phyloP scores from a whole-genome alignment of 495 filamentous ascomycete genomes.

The Penicillium pancosmium region DNA sequence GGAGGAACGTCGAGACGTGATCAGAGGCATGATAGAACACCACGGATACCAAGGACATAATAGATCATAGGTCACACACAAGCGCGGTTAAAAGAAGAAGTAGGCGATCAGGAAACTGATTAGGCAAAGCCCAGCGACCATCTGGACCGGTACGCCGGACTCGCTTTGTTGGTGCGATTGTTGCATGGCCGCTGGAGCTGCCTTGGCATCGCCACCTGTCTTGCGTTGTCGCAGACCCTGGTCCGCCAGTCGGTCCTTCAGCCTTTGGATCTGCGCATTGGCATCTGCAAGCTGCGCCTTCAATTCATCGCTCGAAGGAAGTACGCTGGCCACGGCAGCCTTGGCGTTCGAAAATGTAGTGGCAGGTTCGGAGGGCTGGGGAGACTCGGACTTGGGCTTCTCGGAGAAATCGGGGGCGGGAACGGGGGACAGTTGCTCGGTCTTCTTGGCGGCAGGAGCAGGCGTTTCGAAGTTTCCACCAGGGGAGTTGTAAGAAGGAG shows the following conservation, averaged over 20 bases:
- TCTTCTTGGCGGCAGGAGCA: constrained; percentile 43
- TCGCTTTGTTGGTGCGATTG: constrained; percentile 54
- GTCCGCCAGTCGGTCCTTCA: constrained; percentile 71
- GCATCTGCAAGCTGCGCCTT: constrained; percentile 75
- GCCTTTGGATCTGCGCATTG: constrained; percentile 68
- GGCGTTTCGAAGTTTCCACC: constrained; percentile 55
- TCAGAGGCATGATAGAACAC: constrained; percentile 19
- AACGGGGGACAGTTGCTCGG: constrained; percentile 40
- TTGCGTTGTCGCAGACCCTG: constrained; percentile 73
- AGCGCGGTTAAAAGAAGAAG: constrained; percentile 76
- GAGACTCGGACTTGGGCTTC: constrained; percentile 42
- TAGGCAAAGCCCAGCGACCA: constrained; percentile 81
- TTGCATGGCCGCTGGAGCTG: constrained; percentile 43
- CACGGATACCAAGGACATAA: constrained; percentile 11
- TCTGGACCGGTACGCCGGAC: constrained; percentile 83
- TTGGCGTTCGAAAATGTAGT: constrained; percentile 30
- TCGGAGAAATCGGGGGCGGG: constrained; percentile 47
- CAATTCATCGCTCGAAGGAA: constrained; percentile 63
- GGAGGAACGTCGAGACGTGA: constrained; percentile 32
- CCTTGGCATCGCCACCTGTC: constrained; percentile 44
- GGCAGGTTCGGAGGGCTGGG: constrained; percentile 25
- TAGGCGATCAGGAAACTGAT: constrained; percentile 91
- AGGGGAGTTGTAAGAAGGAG: constrained; percentile 60
- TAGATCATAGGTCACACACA: constrained; percentile 18
- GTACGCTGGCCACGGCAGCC: constrained; percentile 45